Base-by-base conservation (phyloP, 768 basidiomycete genomes). In the Royoungia palumana region DNA sequence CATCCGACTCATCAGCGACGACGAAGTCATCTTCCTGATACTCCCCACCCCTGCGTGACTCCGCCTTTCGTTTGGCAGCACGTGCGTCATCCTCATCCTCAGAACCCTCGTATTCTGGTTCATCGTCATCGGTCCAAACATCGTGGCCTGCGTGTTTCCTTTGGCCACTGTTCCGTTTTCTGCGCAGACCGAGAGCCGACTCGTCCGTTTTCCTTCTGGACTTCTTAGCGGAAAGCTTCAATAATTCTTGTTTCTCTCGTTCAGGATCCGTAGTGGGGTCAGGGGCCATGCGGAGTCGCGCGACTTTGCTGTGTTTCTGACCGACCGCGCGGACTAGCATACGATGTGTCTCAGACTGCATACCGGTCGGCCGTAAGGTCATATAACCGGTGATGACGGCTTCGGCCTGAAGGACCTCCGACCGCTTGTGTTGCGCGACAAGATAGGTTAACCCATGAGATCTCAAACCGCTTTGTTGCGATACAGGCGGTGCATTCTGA, bases 301-400 rank as follows among this genome's bases (percentile, higher is more conserved):
- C 85, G 19, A 87, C 79, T 62, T 89, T 89, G 67, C 76, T 85
- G 69, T 94, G 87, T 66, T 87, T 86, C 61, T 92, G 87, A 27
- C 86, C 87, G 8, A 93, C 89, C 34, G 89, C 84, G 32, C 85
- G 83, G 7, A 92, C 93, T 34, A 94, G 76, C 81, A 90, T 86
- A 43, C 87, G 81, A 66, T 95, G 92, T 13, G 89, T 89, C 67
- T 89, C 86, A 5, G 87, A 88, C 63, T 92, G 86, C 86, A 94
- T 92, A 50, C 88, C 87, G 4, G 89, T 88, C 3, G 93, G 93
- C 3, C 86, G 84, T 50, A 95, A 73, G 35, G 82, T 77, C 81
- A 94, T 85, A 59, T 84, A 82, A 35, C 92, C 92, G 2, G 89
- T 87, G 48, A 94, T 75, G 50, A 86, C 72, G 3, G 88, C 85